Base-by-base conservation (phyloP, 306 rosid species). In the Casuarina cunninghamiana region DNA sequence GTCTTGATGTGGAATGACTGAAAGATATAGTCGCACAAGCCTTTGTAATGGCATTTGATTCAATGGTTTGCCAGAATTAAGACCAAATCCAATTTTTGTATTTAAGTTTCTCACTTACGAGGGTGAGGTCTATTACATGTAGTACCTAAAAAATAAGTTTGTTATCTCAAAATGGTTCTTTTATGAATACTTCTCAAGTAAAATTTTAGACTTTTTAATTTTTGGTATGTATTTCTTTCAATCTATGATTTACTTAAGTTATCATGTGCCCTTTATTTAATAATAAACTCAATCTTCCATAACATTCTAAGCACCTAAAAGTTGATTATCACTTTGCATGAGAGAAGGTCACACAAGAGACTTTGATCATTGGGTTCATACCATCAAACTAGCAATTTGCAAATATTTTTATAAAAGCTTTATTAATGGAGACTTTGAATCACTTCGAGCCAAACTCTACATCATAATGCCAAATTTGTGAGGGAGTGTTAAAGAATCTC, bases 131-230 rank as follows among this genome's bases (percentile, higher is more conserved):
- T 89, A 84, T 38, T 76, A 12, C 55, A 50, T 3, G 4, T 71
- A 38, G 39, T 4, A 3, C 21, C 41, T 78, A 19, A 49, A 6
- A 6, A 71, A 82, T 17, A 72, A 69, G 76, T 81, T 85, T 0
- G 0, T 63, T 3, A 17, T 69, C 11, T 51, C 69, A 26, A 84
- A 69, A 2, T 38, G 12, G 75, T 87, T 15, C 5, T 75, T 83
- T 4, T 83, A 83, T 15, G 86, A 83, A 71, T 83, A 74, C 75
- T 60, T 83, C 83, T 71, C 77, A 2, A 83, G 78, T 67, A 88
- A 69, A 82, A 88, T 89, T 78, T 26, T 88, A 43, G 80, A 88
- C 77, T 75, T 72, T 46, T 88, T 88, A 73, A 84, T 88, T 46
- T 86, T 86, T 81, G 89, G 91, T 88, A 17, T 17, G 81, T 66